These are phyloP conservation scores for Dendrobium catenatum DNA, from an alignment of 106 monocot species.

Conservation along the genomic window DNA sequence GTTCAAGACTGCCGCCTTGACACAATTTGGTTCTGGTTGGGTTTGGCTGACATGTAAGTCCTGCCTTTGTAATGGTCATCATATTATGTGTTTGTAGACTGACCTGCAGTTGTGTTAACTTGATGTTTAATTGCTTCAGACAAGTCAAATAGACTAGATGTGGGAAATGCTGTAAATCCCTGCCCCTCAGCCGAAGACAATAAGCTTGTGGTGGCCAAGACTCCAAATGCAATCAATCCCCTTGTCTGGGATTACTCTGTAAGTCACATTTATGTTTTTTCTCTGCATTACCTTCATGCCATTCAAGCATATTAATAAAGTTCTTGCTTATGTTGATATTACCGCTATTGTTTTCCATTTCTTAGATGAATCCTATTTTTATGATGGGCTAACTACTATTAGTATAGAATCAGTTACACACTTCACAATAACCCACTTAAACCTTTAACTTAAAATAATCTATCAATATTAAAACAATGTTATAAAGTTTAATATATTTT, in stretches of 20 bases:
- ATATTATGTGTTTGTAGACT: neutral
- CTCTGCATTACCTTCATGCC: neutral
- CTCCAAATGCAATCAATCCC: conserved; percentile 92
- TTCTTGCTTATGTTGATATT: neutral
- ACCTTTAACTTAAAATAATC: neutral
- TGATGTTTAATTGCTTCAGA: conserved; percentile 29
- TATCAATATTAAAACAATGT: too few species aligned
- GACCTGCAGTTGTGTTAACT: neutral
- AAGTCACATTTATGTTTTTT: conserved; percentile 14
- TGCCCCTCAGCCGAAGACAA: conserved; percentile 58
- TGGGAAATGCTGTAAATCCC: conserved; percentile 78
- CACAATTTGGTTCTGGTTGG: conserved; percentile 96
- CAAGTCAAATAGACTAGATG: conserved; percentile 64
- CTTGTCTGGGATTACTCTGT: conserved; percentile 84
- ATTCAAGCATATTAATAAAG: neutral
- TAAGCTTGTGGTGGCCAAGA: conserved; percentile 68
- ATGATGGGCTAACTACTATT: neutral
- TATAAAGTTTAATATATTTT: too few species aligned
- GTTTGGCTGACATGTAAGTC: conserved; percentile 84
- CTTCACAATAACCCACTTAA: neutral
- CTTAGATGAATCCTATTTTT: neutral
- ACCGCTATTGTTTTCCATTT: neutral
- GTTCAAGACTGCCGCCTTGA: conserved; percentile 50
- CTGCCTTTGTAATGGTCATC: neutral
- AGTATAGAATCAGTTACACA: neutral